phyloP scores from a whole-genome alignment of 495 filamentous ascomycete species.

The Antarctomyces pellizariae region DNA sequence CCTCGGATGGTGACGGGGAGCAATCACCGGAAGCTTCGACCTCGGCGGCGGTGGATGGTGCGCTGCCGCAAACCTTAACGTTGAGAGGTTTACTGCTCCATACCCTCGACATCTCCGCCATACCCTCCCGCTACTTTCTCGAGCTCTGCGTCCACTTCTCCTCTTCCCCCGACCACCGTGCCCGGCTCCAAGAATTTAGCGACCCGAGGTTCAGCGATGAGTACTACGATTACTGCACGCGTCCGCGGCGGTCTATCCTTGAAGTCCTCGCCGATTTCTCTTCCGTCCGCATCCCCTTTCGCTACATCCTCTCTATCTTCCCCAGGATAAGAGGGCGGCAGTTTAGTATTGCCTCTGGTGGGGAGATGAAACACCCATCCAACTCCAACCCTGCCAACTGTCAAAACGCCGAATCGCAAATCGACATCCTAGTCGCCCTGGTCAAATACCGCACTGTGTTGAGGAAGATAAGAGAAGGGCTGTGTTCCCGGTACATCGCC shows the following conservation, averaged over 20 bases:
- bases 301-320: constrained; percentile 42
- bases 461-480: constrained; percentile 60
- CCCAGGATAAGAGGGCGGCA: constrained; percentile 57
- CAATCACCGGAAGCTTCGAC: no score
- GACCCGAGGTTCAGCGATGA: constrained; percentile 62
- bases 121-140: constrained; percentile 78
- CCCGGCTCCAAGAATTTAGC: constrained; percentile 64
- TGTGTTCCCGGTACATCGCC: constrained; percentile 73
- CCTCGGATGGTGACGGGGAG: no score
- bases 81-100: constrained; percentile 54
- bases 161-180: constrained; percentile 42
- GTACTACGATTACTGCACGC: constrained; percentile 83
- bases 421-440: constrained; percentile 73
- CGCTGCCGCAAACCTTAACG: constrained; percentile 21
- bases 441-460: constrained; percentile 82
- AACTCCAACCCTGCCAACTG: constrained; percentile 2
- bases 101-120: constrained; percentile 68
- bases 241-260: constrained; percentile 73
- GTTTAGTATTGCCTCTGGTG: constrained; percentile 73
- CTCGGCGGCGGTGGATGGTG: constrained; percentile 5
- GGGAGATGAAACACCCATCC: constrained; percentile 19
- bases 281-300: constrained; percentile 56
- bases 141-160: constrained; percentile 48
- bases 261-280: constrained; percentile 84
- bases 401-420: constrained; percentile 1